Base-by-base conservation (phyloP, 2,329 filamentous ascomycete genomes). In the Stenocarpella maydis region DNA sequence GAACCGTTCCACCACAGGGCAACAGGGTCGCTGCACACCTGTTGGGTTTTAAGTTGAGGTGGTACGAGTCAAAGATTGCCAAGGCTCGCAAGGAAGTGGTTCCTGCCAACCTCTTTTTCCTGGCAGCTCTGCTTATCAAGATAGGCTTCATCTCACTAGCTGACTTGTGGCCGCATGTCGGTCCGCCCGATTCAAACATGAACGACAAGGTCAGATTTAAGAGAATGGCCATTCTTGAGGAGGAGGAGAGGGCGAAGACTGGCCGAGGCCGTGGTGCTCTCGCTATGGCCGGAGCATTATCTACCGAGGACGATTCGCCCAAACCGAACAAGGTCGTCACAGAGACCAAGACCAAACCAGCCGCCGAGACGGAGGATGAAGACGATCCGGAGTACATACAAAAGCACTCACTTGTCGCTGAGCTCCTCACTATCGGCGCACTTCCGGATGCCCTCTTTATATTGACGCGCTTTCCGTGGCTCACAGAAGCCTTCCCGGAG, bases 41-140 rank as follows among this genome's bases (percentile, higher is more conserved):
- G 4, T 89, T 99, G 17, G 96, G 96, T 4, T 99, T 99, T 86
- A 99, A 99, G 80, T 87, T 99, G 63, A 92, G 93, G 17, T 99
- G 97, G 79, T 99, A 99, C 77, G 92, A 93, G 49, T 97, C 94
- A 0, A 85, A 90, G 34, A 90, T 92, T 43, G 89, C 95, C 12
- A 7, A 37, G 68, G 89, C 10, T 37, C 34, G 93, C 66, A 84
- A 87, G 1, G 96, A 98, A 75, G 86, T 90, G 3, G 85, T 98
- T 2, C 96, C 96, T 0, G 93, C 96, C 47, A 99, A 99, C 74
- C 85, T 99, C 3, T 93, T 98, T 37, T 97, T 96, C 74, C 87
- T 99, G 21, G 92, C 95, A 0, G 95, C 96, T 1, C 87, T 98
- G 41, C 87, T 99, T 37, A 95, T 99, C 81, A 99, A 99, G 81